Conservation (phyloP, 1,284 basidiomycete genomes). For the Malassezia restricta region DNA sequence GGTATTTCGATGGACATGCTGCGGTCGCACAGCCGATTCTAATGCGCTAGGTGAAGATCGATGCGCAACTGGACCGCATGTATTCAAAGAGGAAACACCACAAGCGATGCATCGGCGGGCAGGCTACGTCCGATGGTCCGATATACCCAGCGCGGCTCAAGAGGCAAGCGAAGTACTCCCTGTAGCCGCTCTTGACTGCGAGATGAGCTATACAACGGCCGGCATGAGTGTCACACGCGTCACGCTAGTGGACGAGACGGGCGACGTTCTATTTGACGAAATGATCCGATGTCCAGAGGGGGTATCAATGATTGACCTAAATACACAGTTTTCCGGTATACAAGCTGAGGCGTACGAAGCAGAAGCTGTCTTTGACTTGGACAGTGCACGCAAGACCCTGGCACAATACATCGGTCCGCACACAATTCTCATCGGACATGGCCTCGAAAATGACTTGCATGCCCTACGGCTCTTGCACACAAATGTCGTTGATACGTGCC, state of each 20-base stretch:
- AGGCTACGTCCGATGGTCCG: constrained; percentile 23
- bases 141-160: constrained; percentile 8
- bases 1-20: constrained; percentile 34
- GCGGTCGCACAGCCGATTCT: constrained; percentile 25
- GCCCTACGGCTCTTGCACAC: constrained; percentile 34
- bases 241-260: constrained; percentile 36
- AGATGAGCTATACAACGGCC: constrained; percentile 38
- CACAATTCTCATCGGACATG: constrained; percentile 40
- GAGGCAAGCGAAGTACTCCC: constrained; percentile 17
- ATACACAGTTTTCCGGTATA: constrained; percentile 41
- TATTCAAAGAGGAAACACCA: constrained; percentile 34
- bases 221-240: constrained; percentile 36
- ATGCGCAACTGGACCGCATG: constrained; percentile 36
- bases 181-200: constrained; percentile 39
- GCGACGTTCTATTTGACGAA: constrained; percentile 31
- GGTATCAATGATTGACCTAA: constrained; percentile 29
- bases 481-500: constrained; percentile 32
- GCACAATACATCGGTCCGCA: constrained; percentile 26
- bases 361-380: constrained; percentile 23
- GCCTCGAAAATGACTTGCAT: constrained; percentile 39
- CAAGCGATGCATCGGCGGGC: constrained; percentile 29
- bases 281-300: constrained; percentile 23
- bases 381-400: constrained; percentile 22
- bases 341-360: constrained; percentile 23
- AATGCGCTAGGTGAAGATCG: constrained; percentile 24